Evolutionary conservation across 768 basidiomycete genomes (phyloP).

Genomic region (Lactifluus rugatus): DNA sequence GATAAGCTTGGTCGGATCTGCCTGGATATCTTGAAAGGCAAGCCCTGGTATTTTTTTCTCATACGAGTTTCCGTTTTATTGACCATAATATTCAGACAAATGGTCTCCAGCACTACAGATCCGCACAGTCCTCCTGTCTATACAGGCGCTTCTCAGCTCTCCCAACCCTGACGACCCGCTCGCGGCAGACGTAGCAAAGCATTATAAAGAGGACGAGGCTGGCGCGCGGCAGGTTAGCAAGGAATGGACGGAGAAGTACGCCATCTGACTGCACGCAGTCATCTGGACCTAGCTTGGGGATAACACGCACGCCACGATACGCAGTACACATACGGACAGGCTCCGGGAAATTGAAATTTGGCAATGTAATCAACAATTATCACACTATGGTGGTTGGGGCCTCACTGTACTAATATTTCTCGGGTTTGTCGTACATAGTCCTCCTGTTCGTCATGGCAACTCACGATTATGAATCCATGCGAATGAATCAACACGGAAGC

Average conservation of each 20-base stretch:
- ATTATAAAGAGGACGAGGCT: conserved; percentile 96
- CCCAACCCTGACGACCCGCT: conserved; percentile 97
- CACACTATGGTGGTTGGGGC: not conserved
- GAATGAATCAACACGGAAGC: not conserved
- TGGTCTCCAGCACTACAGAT: conserved; percentile 99
- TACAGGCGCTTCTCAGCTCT: conserved; percentile 92
- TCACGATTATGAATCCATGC: not conserved
- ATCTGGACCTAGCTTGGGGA: not conserved
- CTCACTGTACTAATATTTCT: not conserved
- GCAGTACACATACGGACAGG: conserved; percentile 9
- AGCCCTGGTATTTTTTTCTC: conserved; percentile 18
- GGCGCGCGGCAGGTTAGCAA: conserved; percentile 86
- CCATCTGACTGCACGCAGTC: conserved; percentile 28
- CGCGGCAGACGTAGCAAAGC: conserved; percentile 91
- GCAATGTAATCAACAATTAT: conserved; percentile 14
- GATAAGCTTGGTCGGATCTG: conserved; percentile 99
- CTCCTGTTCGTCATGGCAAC: not conserved
- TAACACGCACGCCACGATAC: not conserved
- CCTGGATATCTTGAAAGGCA: conserved; percentile 94
- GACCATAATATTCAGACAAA: conserved; percentile 54
- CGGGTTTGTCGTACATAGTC: not conserved
- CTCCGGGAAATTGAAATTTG: conserved; percentile 1
- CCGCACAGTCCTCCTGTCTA: conserved; percentile 90
- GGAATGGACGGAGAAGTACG: conserved; percentile 94
- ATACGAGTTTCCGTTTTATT: not conserved